Percentiles rank a stretch among this genome's conserved stretches.
These are phyloP conservation scores for Aspergillus carbonarius DNA, from an alignment of 2,329 filamentous ascomycete species.

Conservation along the genomic window DNA sequence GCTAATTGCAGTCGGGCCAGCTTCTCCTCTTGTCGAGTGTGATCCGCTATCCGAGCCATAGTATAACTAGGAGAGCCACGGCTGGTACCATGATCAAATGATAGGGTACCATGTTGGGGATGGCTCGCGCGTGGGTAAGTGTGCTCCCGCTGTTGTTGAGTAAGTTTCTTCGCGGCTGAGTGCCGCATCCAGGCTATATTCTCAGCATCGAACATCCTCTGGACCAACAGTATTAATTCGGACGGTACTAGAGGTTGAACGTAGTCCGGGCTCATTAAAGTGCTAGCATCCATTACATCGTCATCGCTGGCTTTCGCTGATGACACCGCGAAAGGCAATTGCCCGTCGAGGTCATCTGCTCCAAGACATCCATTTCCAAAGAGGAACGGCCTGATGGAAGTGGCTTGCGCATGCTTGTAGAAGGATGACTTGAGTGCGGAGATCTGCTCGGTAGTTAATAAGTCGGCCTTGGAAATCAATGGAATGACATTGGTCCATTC, in stretches of 20 bases:
- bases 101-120: conserved; percentile 18
- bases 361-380: conserved; percentile 52
- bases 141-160: conserved; percentile 62
- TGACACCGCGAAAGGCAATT: conserved; percentile 71
- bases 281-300: conserved; percentile 86
- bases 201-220: conserved; percentile 72
- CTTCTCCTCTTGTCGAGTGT: conserved; percentile 60
- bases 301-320: conserved; percentile 69
- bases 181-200: conserved; percentile 81
- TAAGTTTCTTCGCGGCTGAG: conserved; percentile 75
- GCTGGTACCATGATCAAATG: conserved; percentile 29
- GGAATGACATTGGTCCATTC: conserved; percentile 81
- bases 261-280: conserved; percentile 91
- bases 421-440: conserved; percentile 57
- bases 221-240: conserved; percentile 69
- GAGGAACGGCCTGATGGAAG: conserved; percentile 64
- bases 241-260: conserved; percentile 74
- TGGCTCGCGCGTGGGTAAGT: conserved; percentile 9
- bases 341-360: conserved; percentile 27
- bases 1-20: conserved; percentile 69
- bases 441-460: conserved; percentile 59
- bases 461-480: conserved; percentile 74
- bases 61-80: conserved; percentile 52
- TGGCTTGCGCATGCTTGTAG: conserved; percentile 33
- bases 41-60: conserved; percentile 60